Percentiles rank a stretch among this genome's conserved stretches.
Evolutionary conservation across 2,329 filamentous ascomycete species (phyloP).

Genomic region (Venturia pyrina): DNA sequence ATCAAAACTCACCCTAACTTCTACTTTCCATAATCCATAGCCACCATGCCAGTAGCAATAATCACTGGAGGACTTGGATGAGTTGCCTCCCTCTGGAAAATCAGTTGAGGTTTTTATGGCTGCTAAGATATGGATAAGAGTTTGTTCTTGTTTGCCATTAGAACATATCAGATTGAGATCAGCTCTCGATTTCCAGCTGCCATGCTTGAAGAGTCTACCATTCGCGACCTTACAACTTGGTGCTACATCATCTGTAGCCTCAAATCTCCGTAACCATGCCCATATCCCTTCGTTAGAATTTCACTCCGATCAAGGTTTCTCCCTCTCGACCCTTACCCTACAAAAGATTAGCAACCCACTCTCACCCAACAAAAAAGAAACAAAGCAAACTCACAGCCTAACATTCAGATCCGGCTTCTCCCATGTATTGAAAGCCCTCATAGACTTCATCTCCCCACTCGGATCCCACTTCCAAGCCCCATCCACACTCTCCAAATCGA

Average conservation of each 20-base stretch:
- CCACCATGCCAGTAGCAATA: background rate
- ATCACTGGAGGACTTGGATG: conserved; percentile 13
- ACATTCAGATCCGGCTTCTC: conserved; percentile 19
- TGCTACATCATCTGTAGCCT: no score
- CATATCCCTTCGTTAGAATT: background rate
- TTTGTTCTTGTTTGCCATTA: no score
- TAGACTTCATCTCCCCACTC: conserved; percentile 17
- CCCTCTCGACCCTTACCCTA: conserved; percentile 1
- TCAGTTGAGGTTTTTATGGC: no score
- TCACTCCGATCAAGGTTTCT: background rate
- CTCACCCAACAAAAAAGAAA: no score
- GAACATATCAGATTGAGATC: background rate
- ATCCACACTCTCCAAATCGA: conserved; percentile 25
- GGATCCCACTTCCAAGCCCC: conserved; percentile 20
- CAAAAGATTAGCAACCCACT: background rate
- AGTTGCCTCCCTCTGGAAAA: no score
- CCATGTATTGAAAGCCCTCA: conserved; percentile 15
- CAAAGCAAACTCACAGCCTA: conserved; percentile 11
- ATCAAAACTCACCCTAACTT: no score
- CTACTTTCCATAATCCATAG: background rate
- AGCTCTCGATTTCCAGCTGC: no score
- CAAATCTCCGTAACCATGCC: background rate
- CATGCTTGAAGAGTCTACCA: no score
- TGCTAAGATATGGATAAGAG: no score
- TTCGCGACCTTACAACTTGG: no score